Percentiles rank a stretch among this genome's conserved stretches.
Conservation (phyloP, 495 filamentous ascomycete genomes). For the Venustampulla echinocandica region DNA sequence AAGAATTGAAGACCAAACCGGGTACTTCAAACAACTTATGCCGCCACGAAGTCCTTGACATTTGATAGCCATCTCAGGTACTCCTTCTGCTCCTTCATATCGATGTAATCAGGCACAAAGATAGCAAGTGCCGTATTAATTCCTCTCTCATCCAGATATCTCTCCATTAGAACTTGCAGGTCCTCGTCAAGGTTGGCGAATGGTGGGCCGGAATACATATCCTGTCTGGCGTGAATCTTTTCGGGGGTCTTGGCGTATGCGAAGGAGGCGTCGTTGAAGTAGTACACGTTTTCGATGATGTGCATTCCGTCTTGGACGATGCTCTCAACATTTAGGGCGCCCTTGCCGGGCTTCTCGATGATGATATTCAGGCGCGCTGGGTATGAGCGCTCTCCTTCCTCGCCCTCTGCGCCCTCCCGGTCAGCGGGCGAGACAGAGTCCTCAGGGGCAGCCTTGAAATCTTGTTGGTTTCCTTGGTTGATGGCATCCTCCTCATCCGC, state of each 20-base stretch:
- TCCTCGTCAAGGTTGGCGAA: constrained; percentile 95
- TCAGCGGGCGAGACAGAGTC: constrained; percentile 14
- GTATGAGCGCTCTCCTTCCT: constrained; percentile 50
- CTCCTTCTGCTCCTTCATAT: constrained; percentile 98
- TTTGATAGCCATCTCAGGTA: constrained; percentile 85
- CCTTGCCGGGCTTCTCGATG: constrained; percentile 72
- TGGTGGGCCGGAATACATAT: constrained; percentile 82
- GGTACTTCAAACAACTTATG: constrained; percentile 43
- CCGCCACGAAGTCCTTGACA: constrained; percentile 68
- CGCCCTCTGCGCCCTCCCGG: constrained; percentile 30
- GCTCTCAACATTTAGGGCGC: constrained; percentile 81
- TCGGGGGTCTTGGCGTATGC: constrained; percentile 46
- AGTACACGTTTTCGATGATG: constrained; percentile 84
- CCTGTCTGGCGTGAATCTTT: constrained; percentile 45
- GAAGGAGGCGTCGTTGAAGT: constrained; percentile 65
- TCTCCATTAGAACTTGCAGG: constrained; percentile 81
- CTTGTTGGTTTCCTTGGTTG: constrained; percentile 17
- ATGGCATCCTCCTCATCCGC: constrained; percentile 21
- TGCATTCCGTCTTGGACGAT: constrained; percentile 79
- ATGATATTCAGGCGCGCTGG: constrained; percentile 79
- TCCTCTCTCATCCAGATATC: constrained; percentile 90
- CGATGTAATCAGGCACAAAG: constrained; percentile 93
- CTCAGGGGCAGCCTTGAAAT: constrained; percentile 18
- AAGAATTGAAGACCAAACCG: too few species aligned
- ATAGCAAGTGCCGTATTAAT: constrained; percentile 79